Percentiles rank a stretch among this genome's conserved stretches.
phyloP scores from a whole-genome alignment of 164 flowering plant genomes.

The Dillenia turbinata region DNA sequence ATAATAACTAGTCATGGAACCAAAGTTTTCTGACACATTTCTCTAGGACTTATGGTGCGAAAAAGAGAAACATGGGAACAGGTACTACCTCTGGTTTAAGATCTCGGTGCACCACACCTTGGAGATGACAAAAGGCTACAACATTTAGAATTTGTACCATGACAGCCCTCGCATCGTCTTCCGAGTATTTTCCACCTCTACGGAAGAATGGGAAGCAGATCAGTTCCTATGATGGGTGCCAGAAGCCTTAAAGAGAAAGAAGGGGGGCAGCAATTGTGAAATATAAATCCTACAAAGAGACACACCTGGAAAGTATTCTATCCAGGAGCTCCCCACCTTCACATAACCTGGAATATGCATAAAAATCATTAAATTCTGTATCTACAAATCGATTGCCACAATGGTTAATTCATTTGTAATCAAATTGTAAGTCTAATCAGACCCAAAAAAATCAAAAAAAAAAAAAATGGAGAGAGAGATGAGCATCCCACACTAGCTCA shows the following conservation, averaged over 20 bases:
- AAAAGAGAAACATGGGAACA: slow-evolving; percentile 1
- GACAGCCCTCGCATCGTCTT: slow-evolving; percentile 84
- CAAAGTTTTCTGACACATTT: too few relatives aligned
- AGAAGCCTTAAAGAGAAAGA: background rate
- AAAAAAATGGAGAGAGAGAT: too few relatives aligned
- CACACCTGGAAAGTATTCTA: slow-evolving; percentile 86
- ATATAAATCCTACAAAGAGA: slow-evolving; percentile 3
- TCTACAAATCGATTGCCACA: background rate
- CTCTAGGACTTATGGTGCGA: background rate
- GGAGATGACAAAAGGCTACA: slow-evolving; percentile 89
- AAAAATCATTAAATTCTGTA: slow-evolving; percentile 3
- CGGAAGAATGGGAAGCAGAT: slow-evolving; percentile 13
- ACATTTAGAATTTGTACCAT: slow-evolving; percentile 78
- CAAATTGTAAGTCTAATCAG: too few relatives aligned
- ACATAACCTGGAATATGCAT: slow-evolving; percentile 61
- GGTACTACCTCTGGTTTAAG: slow-evolving; percentile 88
- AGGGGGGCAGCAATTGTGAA: background rate
- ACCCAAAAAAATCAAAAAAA: too few relatives aligned
- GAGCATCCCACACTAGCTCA: background rate
- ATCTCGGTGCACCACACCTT: slow-evolving; percentile 96
- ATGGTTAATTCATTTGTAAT: too few relatives aligned
- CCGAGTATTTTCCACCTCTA: slow-evolving; percentile 94
- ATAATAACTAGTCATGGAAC: too few relatives aligned
- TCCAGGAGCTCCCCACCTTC: slow-evolving; percentile 99
- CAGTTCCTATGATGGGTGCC: background rate